phyloP scores from a whole-genome alignment of 768 basidiomycete genomes.

The Trametes cingulata region DNA sequence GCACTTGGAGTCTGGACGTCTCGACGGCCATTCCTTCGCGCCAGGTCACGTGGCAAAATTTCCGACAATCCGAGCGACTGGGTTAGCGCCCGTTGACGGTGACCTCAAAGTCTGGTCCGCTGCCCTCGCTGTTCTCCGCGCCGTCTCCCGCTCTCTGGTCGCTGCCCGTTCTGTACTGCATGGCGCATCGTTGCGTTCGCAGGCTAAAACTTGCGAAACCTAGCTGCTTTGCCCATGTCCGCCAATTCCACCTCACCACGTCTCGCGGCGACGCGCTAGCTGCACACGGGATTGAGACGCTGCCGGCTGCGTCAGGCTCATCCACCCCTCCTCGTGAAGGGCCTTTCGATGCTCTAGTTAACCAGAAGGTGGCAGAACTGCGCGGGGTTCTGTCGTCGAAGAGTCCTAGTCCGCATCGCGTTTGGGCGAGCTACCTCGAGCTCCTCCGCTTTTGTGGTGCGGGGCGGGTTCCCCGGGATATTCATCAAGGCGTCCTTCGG shows the following conservation, averaged over 20 bases:
- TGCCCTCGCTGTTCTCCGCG: neutral
- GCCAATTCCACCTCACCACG: conserved; percentile 8
- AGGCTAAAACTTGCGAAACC: conserved; percentile 16
- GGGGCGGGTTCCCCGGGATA: conserved; percentile 55
- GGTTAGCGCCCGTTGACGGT: conserved; percentile 10
- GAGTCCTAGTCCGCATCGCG: conserved; percentile 10
- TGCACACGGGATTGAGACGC: neutral
- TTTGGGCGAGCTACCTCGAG: conserved; percentile 67
- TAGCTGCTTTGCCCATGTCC: conserved; percentile 5
- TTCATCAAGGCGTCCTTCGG: conserved; percentile 71
- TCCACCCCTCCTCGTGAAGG: neutral
- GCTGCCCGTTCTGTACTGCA: conserved; percentile 1
- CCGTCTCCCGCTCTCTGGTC: neutral
- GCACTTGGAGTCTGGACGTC: neutral
- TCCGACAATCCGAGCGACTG: conserved; percentile 7
- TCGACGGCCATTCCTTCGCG: neutral
- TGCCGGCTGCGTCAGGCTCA: conserved; percentile 6
- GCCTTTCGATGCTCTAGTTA: neutral
- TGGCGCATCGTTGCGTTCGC: conserved; percentile 22
- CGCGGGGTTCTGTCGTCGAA: neutral
- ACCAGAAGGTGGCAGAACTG: conserved; percentile 1
- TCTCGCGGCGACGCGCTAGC: conserved; percentile 11
- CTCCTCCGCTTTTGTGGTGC: conserved; percentile 50
- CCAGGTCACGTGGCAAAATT: conserved; percentile 17
- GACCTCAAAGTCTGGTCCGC: neutral